These are phyloP conservation scores for Starmera stellimalicola DNA, from an alignment of 1,139 yeast species.

Conservation along the genomic window DNA sequence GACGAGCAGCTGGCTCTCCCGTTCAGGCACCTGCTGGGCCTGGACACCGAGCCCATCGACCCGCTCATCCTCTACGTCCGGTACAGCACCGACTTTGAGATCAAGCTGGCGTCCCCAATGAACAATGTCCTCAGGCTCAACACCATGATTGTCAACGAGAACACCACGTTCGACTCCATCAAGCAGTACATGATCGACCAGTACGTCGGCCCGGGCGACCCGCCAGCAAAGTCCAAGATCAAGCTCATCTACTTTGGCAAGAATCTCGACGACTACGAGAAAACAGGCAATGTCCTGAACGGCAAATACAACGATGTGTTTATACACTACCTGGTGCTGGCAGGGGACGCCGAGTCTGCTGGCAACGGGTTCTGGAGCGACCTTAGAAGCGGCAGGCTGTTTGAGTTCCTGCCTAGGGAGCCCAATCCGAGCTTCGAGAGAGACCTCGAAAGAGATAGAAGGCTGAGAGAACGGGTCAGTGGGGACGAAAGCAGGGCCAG, in stretches of 20 bases:
- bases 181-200: constrained; percentile 17
- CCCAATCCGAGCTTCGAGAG: constrained; percentile 17
- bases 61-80: constrained; percentile 13
- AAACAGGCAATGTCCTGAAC: constrained; percentile 6
- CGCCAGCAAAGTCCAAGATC: constrained; percentile 10
- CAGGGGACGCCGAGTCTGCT: constrained; percentile 6
- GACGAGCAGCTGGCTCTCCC: constrained; percentile 4
- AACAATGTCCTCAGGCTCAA: constrained; percentile 8
- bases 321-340: constrained; percentile 16
- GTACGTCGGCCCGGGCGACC: constrained; percentile 7
- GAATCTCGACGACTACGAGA: constrained; percentile 11
- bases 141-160: constrained; percentile 8
- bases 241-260: constrained; percentile 19
- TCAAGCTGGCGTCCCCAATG: constrained; percentile 14
- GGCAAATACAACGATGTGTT: constrained; percentile 6
- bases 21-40: constrained; percentile 9
- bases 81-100: constrained; percentile 8
- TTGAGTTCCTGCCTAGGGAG: constrained; percentile 20
- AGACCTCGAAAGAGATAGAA: constrained; percentile 16
- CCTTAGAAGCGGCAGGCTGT: constrained; percentile 15
- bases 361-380: constrained; percentile 19
- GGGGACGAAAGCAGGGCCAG: neutral
- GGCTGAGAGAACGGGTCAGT: constrained; percentile 13
- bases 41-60: constrained; percentile 18
- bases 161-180: constrained; percentile 13